These are phyloP conservation scores for Venturia asperata DNA, from an alignment of 2,329 filamentous ascomycete genomes.

Conservation along the genomic window DNA sequence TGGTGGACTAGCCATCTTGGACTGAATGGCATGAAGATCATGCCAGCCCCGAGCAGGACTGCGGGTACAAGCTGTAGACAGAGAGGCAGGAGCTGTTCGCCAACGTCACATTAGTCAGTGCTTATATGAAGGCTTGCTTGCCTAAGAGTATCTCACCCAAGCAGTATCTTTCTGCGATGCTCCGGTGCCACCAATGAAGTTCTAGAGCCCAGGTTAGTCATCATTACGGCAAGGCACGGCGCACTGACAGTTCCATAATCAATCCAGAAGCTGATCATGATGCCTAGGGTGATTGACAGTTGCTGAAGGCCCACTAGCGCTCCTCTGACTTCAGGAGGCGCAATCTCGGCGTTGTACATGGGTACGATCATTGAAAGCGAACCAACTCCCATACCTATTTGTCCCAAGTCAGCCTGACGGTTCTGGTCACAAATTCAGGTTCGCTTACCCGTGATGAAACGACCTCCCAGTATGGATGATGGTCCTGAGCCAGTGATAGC, in stretches of 20 bases:
- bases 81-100: conserved; percentile 52
- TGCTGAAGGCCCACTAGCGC: conserved; percentile 60
- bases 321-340: conserved; percentile 58
- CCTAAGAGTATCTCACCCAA: conserved; percentile 41
- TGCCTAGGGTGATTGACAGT: conserved; percentile 55
- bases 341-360: conserved; percentile 40
- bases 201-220: conserved; percentile 24
- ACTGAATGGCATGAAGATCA: conserved; percentile 73
- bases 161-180: conserved; percentile 55
- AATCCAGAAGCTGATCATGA: conserved; percentile 53
- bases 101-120: background rate
- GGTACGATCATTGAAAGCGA: conserved; percentile 61
- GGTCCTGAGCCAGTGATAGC: conserved; percentile 49
- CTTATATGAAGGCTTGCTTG: too few relatives aligned
- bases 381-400: conserved; percentile 57
- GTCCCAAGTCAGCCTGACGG: conserved; percentile 24
- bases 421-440: conserved; percentile 15
- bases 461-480: conserved; percentile 58
- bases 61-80: conserved; percentile 64
- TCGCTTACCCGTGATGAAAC: conserved; percentile 55
- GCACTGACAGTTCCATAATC: conserved; percentile 41
- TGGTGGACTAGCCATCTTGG: conserved; percentile 70
- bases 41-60: conserved; percentile 58
- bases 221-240: conserved; percentile 22
- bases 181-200: conserved; percentile 50